Percentiles rank a stretch among this genome's conserved stretches.
Evolutionary conservation across 179 eudicot species (phyloP).

Genomic region (Gypsophila paniculata): DNA sequence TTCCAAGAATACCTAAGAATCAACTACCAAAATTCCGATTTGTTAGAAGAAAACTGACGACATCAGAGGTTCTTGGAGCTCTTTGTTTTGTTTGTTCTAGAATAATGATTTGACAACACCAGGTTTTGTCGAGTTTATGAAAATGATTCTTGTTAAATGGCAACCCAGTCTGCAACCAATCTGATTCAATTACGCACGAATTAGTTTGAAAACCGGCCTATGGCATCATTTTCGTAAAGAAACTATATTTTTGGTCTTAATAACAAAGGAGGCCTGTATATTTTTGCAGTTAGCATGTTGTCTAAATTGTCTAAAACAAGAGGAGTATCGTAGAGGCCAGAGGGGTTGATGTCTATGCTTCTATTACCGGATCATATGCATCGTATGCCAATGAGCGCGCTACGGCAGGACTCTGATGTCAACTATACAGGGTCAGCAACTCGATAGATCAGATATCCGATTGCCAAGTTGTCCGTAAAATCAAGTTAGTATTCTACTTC

Average conservation of each 20-base stretch:
- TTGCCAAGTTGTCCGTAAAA: not conserved
- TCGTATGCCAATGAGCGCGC: conserved; percentile 36
- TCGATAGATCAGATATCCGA: too few relatives aligned
- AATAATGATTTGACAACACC: too few relatives aligned
- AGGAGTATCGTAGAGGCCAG: conserved; percentile 62
- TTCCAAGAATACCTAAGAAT: conserved; percentile 59
- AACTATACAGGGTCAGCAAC: not conserved
- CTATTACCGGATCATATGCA: conserved; percentile 61
- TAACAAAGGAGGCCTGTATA: too few relatives aligned
- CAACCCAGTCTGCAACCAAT: too few relatives aligned
- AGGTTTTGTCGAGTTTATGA: too few relatives aligned
- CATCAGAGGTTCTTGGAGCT: too few relatives aligned
- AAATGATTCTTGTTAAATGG: too few relatives aligned
- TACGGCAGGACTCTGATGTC: conserved; percentile 17
- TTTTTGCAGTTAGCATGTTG: not conserved
- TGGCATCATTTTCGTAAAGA: not conserved
- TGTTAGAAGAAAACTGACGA: too few relatives aligned
- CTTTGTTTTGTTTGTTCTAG: too few relatives aligned
- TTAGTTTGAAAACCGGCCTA: too few relatives aligned
- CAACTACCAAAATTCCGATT: conserved; percentile 73
- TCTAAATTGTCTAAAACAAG: conserved; percentile 21
- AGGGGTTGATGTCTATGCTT: conserved; percentile 58
- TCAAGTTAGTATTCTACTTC: not conserved
- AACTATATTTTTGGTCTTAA: too few relatives aligned
- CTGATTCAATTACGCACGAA: too few relatives aligned